These are phyloP conservation scores for Podospora australis DNA, from an alignment of 495 filamentous ascomycete species.

Conservation along the genomic window DNA sequence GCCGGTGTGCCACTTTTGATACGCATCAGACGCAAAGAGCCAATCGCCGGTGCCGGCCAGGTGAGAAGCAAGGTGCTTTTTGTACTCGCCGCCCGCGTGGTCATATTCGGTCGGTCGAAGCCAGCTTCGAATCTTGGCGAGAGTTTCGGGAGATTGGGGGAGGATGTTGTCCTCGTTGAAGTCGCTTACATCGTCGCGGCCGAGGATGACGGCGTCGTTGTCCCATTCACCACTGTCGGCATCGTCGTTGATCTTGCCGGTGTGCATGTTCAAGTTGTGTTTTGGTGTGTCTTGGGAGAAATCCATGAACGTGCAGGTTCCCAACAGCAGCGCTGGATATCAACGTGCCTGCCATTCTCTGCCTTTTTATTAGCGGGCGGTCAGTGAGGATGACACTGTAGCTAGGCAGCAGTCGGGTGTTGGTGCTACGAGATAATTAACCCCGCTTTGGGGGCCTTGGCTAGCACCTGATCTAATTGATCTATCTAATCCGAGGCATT, in stretches of 20 bases:
- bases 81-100: slow-evolving; percentile 23
- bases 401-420: too few relatives aligned
- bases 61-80: slow-evolving; percentile 35
- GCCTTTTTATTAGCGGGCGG: too few relatives aligned
- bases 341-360: too few relatives aligned
- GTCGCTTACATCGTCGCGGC: slow-evolving; percentile 22
- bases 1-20: slow-evolving; percentile 35
- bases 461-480: too few relatives aligned
- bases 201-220: slow-evolving; percentile 27
- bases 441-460: too few relatives aligned
- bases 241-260: slow-evolving; percentile 5
- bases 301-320: too few relatives aligned
- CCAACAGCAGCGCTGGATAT: too few relatives aligned
- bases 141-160: slow-evolving; percentile 15
- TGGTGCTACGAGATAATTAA: too few relatives aligned
- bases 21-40: slow-evolving; percentile 33
- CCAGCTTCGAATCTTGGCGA: slow-evolving; percentile 29
- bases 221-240: slow-evolving; percentile 9
- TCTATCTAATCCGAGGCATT: too few relatives aligned
- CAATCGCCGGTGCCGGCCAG: slow-evolving; percentile 40
- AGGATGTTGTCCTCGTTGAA: slow-evolving; percentile 28
- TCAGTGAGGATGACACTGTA: too few relatives aligned
- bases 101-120: slow-evolving; percentile 34
- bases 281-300: too few relatives aligned
- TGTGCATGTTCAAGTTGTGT: too few relatives aligned